phyloP scores from a whole-genome alignment of 192 early-diverging fungal genomes.

The Dissophora ornata region DNA sequence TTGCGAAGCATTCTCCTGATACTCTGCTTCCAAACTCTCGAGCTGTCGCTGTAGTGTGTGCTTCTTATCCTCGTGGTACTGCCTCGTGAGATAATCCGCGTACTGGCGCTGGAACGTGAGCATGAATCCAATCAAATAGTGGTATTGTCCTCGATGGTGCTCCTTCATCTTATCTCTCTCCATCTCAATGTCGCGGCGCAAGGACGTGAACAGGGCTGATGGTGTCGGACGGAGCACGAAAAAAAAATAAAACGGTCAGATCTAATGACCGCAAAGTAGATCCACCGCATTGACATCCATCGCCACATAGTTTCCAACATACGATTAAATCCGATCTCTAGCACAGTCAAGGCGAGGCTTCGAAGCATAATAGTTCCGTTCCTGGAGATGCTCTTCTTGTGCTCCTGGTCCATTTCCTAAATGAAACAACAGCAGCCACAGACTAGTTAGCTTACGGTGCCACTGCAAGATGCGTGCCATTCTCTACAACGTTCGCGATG shows the following conservation, averaged over 20 bases:
- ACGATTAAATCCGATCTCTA: conserved; percentile 64
- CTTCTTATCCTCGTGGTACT: conserved; percentile 23
- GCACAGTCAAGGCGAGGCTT: conserved; percentile 33
- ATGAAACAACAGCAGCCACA: too few species aligned
- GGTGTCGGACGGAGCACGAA: background rate
- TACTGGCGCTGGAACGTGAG: conserved; percentile 47
- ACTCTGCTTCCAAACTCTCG: conserved; percentile 6
- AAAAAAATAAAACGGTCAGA: background rate
- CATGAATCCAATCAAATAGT: conserved; percentile 55
- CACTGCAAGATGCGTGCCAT: too few species aligned
- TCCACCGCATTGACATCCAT: too few species aligned
- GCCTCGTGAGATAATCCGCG: conserved; percentile 21
- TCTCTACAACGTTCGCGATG: background rate
- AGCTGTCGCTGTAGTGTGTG: background rate
- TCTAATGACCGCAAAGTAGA: background rate
- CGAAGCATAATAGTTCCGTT: conserved; percentile 24
- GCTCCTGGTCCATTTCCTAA: conserved; percentile 36
- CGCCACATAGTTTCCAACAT: background rate
- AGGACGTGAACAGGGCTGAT: conserved; percentile 51
- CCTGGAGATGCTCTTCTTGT: conserved; percentile 30
- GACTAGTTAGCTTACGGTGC: too few species aligned
- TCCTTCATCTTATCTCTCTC: conserved; percentile 55
- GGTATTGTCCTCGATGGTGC: conserved; percentile 52
- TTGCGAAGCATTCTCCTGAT: conserved; percentile 6
- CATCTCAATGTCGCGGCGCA: conserved; percentile 55